These are phyloP conservation scores for Globisporangium alternatum DNA, from an alignment of 352 stramenopile genomes.

Conservation along the genomic window DNA sequence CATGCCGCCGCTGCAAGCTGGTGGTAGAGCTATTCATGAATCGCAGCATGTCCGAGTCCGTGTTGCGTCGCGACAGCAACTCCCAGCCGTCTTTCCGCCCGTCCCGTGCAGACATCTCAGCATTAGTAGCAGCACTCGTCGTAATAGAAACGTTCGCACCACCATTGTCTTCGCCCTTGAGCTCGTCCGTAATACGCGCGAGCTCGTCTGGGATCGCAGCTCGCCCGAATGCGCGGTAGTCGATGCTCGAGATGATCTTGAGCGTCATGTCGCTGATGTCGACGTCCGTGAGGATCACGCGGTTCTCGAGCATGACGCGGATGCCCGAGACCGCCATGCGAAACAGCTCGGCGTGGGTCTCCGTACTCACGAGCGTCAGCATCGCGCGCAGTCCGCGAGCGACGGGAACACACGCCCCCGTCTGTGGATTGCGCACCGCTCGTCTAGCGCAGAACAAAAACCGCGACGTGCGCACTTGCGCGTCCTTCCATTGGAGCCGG, in stretches of 20 bases:
- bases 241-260: constrained; percentile 80
- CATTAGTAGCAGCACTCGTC: background rate
- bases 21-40: constrained; percentile 9
- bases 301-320: constrained; percentile 76
- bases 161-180: constrained; percentile 7
- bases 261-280: constrained; percentile 78
- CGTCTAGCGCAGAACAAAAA: constrained; percentile 59
- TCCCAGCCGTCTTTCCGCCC: constrained; percentile 13
- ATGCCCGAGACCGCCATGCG: constrained; percentile 74
- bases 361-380: constrained; percentile 72
- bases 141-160: background rate
- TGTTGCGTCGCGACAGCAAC: constrained; percentile 15
- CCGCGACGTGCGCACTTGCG: constrained; percentile 62
- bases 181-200: constrained; percentile 25
- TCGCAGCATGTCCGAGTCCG: constrained; percentile 23
- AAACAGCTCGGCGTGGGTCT: constrained; percentile 65
- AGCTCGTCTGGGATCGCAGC: constrained; percentile 68
- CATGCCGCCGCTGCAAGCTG: constrained; percentile 4
- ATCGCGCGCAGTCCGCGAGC: constrained; percentile 56
- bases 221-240: constrained; percentile 79
- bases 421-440: constrained; percentile 38
- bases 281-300: constrained; percentile 73
- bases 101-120: constrained; percentile 12
- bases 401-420: constrained; percentile 55
- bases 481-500: constrained; percentile 66